These are phyloP conservation scores for Pythium aristosporum DNA, from an alignment of 352 stramenopile species.

Conservation along the genomic window DNA sequence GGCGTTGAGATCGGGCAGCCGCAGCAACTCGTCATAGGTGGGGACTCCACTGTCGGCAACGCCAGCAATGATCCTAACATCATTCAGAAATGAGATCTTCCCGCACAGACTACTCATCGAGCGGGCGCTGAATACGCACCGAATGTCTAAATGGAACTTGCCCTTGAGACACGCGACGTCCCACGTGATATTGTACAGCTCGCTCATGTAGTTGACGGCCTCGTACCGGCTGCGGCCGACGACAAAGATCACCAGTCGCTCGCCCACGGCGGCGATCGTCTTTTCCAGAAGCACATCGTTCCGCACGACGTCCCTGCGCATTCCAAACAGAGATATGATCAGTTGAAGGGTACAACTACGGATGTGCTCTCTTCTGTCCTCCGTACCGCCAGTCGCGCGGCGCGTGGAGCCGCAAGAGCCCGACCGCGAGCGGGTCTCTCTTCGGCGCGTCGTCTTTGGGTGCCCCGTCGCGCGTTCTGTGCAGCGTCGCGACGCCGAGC, in stretches of 20 bases:
- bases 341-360: neutral
- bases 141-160: slow-evolving; percentile 57
- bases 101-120: neutral
- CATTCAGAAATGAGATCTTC: neutral
- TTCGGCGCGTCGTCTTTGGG: neutral
- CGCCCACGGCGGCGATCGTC: slow-evolving; percentile 39
- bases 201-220: slow-evolving; percentile 74
- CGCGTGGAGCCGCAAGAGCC: slow-evolving; percentile 12
- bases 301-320: slow-evolving; percentile 17
- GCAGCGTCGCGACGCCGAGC: slow-evolving; percentile 18
- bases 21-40: slow-evolving; percentile 66
- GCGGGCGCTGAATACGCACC: slow-evolving; percentile 6
- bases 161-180: slow-evolving; percentile 52
- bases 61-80: slow-evolving; percentile 8
- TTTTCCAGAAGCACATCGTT: slow-evolving; percentile 74
- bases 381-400: slow-evolving; percentile 16
- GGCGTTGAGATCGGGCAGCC: slow-evolving; percentile 58
- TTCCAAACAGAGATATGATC: neutral
- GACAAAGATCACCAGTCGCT: slow-evolving; percentile 65
- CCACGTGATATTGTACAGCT: slow-evolving; percentile 76
- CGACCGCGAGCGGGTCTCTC: neutral
- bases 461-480: neutral
- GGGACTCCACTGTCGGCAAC: slow-evolving; percentile 8
- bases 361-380: neutral
- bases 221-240: slow-evolving; percentile 52